Conservation (phyloP, 768 basidiomycete species). For the Lactarius psammicola region DNA sequence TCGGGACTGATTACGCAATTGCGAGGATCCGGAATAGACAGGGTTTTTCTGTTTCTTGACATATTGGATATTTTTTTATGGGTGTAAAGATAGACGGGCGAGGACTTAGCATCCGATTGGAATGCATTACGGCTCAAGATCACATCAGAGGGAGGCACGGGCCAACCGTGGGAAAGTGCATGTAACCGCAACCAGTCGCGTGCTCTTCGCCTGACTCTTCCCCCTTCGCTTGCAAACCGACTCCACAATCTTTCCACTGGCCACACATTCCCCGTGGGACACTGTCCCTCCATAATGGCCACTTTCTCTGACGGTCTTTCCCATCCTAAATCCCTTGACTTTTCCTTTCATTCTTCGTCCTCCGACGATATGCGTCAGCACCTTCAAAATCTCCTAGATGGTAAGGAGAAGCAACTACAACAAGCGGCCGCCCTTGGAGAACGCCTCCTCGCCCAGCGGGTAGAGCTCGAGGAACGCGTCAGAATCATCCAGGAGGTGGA, state of each 20-base stretch:
- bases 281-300: slow-evolving; percentile 31
- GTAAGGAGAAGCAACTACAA: slow-evolving; percentile 89
- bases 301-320: slow-evolving; percentile 37
- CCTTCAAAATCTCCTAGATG: slow-evolving; percentile 66
- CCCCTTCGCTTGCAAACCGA: slow-evolving; percentile 1
- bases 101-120: not conserved
- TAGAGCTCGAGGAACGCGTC: slow-evolving; percentile 88
- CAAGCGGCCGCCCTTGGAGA: slow-evolving; percentile 92
- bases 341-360: slow-evolving; percentile 27
- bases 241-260: slow-evolving; percentile 1
- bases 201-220: not conserved
- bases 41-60: slow-evolving; percentile 19
- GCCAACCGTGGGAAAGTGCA: slow-evolving; percentile 17
- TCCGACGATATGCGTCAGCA: slow-evolving; percentile 39
- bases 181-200: not conserved
- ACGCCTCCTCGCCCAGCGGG: slow-evolving; percentile 88
- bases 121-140: not conserved
- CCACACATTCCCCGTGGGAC: not conserved
- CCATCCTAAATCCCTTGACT: slow-evolving; percentile 8
- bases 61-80: slow-evolving; percentile 14
- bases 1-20: slow-evolving; percentile 2
- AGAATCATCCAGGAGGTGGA: slow-evolving; percentile 74
- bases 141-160: not conserved
- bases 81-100: slow-evolving; percentile 9
- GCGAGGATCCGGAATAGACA: slow-evolving; percentile 5